Evolutionary conservation across 1,284 basidiomycete genomes (phyloP), one percentile per base, ranked within the genome.

Genomic region (Cutaneotrichosporon dermatis): DNA sequence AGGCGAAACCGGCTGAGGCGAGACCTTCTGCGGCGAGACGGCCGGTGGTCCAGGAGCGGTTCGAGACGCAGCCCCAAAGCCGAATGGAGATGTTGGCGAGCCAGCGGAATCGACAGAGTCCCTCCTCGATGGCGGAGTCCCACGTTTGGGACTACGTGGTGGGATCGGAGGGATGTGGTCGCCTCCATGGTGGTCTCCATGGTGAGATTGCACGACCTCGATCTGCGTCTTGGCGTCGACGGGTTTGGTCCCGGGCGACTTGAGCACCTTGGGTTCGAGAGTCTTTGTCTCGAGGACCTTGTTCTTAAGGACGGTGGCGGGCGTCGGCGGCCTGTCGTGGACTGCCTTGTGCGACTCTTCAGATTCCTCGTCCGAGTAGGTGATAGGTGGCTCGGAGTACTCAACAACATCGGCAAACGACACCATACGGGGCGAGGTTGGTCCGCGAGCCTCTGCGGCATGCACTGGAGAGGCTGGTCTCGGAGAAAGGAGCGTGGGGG

Each of bases 281-380:
- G 25, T 25, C 25, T 25, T 25, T 25, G 25, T 25, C 25, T 25
- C 25, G 25, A 25, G 25, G 25, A 25, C 25, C 25, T 25, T 25
- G 25, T 25, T 25, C 25, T 25, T 25, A 25, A 25, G 25, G 25
- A 25, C 25, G 25, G 25, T 25, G 25, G 25, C 25, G 25, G 25
- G 25, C 25, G 25, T 34, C 16, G 45, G 50, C 36, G n/a, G 36
- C 50, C 34, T 40, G 15, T 51, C 50, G 13, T 12, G 50, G 9
- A 12, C 39, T 12, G 12, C 9, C 39, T 39, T 13, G n/a, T 51
- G 50, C 2, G 50, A 51, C 25, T 16, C n/a, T 15, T 46, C 50
- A n/a, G 50, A 40, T 11, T 51, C 50, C n/a, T 51, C 50, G 15
- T 51, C 50, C 9, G 50, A 51, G 25, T 51, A 51, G 3, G 15